These are phyloP conservation scores for Cylindrotheca fusiformis DNA, from an alignment of 108 stramenopile genomes.

Conservation along the genomic window DNA sequence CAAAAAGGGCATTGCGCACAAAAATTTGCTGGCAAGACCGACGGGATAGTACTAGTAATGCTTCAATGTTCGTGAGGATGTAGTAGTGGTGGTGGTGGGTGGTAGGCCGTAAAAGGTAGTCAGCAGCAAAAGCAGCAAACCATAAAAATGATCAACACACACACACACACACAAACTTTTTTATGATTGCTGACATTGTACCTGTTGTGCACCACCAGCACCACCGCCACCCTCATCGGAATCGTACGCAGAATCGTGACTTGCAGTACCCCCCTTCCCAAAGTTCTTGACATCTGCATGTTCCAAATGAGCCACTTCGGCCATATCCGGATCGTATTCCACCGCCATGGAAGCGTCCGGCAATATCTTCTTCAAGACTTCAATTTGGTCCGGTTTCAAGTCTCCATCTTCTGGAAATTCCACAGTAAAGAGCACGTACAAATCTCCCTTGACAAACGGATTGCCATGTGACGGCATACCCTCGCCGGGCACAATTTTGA, in stretches of 20 bases:
- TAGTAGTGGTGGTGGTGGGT: too few species aligned
- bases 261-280: slow-evolving; percentile 73
- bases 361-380: slow-evolving; percentile 55
- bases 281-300: slow-evolving; percentile 77
- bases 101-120: too few species aligned
- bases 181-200: slow-evolving; percentile 89
- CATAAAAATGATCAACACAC: too few species aligned
- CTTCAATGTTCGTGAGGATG: too few species aligned
- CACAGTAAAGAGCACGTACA: slow-evolving; percentile 93
- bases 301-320: slow-evolving; percentile 79
- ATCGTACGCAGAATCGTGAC: slow-evolving; percentile 59
- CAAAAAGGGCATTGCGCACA: too few species aligned
- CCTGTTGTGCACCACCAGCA: slow-evolving; percentile 50
- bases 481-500: slow-evolving; percentile 88
- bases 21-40: too few species aligned
- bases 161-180: too few species aligned
- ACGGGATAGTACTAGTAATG: too few species aligned
- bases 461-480: slow-evolving; percentile 95
- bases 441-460: slow-evolving; percentile 93
- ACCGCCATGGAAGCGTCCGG: slow-evolving; percentile 70
- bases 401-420: slow-evolving; percentile 80
- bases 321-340: slow-evolving; percentile 68
- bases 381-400: slow-evolving; percentile 43
- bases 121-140: too few species aligned
- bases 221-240: slow-evolving; percentile 69